Conservation (phyloP, 768 basidiomycete species). For the Leccinum fibrillosum region DNA sequence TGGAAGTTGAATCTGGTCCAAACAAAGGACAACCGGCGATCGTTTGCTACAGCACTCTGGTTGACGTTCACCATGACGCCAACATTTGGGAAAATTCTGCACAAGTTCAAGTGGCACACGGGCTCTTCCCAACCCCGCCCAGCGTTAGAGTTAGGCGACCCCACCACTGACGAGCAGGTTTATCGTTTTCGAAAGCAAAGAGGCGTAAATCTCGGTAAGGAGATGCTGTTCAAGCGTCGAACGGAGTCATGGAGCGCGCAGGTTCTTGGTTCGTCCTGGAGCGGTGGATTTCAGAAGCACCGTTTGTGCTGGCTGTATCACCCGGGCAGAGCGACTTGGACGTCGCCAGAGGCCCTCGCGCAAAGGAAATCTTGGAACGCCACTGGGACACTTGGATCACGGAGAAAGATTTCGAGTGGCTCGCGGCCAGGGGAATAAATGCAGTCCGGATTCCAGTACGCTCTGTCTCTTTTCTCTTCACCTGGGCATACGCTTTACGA, state of each 20-base stretch:
- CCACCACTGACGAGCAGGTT: slow-evolving; percentile 21
- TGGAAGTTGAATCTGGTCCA: slow-evolving; percentile 2
- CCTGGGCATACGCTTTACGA: neutral
- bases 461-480: slow-evolving; percentile 37
- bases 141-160: slow-evolving; percentile 7
- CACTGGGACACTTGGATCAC: slow-evolving; percentile 58
- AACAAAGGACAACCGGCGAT: slow-evolving; percentile 9
- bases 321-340: slow-evolving; percentile 70
- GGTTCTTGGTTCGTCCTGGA: slow-evolving; percentile 81
- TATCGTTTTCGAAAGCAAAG: slow-evolving; percentile 68
- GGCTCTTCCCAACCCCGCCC: slow-evolving; percentile 1
- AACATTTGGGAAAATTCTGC: slow-evolving; percentile 11
- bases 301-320: slow-evolving; percentile 49
- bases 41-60: no score
- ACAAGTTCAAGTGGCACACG: slow-evolving; percentile 12
- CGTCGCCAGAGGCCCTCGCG: slow-evolving; percentile 52
- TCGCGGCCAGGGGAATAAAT: slow-evolving; percentile 52
- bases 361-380: slow-evolving; percentile 39
- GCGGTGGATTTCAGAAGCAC: slow-evolving; percentile 64
- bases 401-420: slow-evolving; percentile 52
- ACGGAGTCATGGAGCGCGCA: slow-evolving; percentile 26
- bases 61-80: slow-evolving; percentile 8
- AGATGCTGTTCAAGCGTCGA: neutral
- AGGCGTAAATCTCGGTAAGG: slow-evolving; percentile 76
- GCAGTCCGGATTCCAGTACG: slow-evolving; percentile 61